Base-by-base conservation (phyloP, 1,284 basidiomycete species). In the Malassezia brasiliensis region DNA sequence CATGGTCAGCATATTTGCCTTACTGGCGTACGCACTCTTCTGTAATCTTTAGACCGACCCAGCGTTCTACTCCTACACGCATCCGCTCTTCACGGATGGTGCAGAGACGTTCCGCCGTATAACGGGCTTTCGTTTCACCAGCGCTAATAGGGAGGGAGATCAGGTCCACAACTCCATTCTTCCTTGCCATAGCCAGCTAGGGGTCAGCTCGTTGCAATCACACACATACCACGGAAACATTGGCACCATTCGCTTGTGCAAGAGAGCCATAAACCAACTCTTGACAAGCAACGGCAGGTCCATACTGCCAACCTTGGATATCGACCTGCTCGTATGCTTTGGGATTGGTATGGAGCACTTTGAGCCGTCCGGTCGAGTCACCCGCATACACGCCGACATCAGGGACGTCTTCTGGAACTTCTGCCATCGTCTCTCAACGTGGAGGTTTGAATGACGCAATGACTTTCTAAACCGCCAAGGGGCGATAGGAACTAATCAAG, bases 31-130 rank as follows among this genome's bases (percentile, higher is more conserved):
- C 53, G 10, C 45, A 56, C 53, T 17, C 31, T 10, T 50, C 14
- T 10, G 47, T 50, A 5, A 50, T 19, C 19, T 28, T 31, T n/a
- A 57, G 20, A 1, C 46, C 46, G 28, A 57, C 47, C 55, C 55
- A 57, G 20, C 55, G 50, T 28, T 57, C 55, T 4, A 46, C 36
- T 12, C 55, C 55, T 7, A 57, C 50, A 8, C 55, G 55, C 55
- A 57, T 57, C 19, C 55, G 45, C 3, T 48, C 31, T 32, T 57
- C 55, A 11, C 19, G 28, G 14, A 52, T 47, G 7, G 55, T 39
- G 31, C 50, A 41, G 12, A 56, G 37, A 14, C 52, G 28, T 12
- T 34, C 22, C 17, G 31, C 22, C 22, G 19, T 30, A 12, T 38
- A 34, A 6, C 22, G 36, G 10, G 3, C 20, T 3, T 48, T 25